Base-by-base conservation (phyloP, 345 rosid genomes). In the Eucalyptus decipiens region DNA sequence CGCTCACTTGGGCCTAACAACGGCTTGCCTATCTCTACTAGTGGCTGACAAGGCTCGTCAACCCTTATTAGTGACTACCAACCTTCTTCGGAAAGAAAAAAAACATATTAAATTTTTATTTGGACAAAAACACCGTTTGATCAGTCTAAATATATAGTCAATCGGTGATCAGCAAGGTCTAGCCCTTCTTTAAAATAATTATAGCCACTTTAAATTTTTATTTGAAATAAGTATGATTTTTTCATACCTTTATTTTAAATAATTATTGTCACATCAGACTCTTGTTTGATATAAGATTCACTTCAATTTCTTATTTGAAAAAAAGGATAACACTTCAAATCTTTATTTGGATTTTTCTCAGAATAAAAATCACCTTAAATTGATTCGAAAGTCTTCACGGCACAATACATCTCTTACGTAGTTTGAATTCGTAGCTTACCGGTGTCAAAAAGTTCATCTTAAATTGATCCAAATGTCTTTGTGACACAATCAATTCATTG, bases 161-260 rank as follows among this genome's bases (percentile, higher is more conserved):
- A 9, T 52, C 0, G 0, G 2, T 0, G 3, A 51, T 0, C 2
- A 0, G 1, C 1, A 52, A 52, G 24, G 58, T 52, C 58, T 19
- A 52, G 58, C 24, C 2, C 0, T 52, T 52, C 4, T 52, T 52
- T 21, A 19, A 52, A 52, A 19, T 5, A 52, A 52, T 52, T 18
- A 52, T 52, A 52, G 4, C 24, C 2, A 52, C 56, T 52, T 51
- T 52, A 18, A 3, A 52, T 52, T 0, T 52, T 19, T 19, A 19
- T 19, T 52, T 19, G 58, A 52, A 52, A 52, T 0, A 52, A 52
- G 1, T 52, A 19, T 52, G 24, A 0, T 19, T 0, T 19, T 52
- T 52, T 52, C 0, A 19, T 0, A 8, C 19, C 0, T 0, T 1
- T 19, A 0, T 52, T 52, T 19, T 8, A 52, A 52, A 52, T 4